Base-by-base conservation (phyloP, 164 flowering plant genomes). In the Dillenia suffruticosa region DNA sequence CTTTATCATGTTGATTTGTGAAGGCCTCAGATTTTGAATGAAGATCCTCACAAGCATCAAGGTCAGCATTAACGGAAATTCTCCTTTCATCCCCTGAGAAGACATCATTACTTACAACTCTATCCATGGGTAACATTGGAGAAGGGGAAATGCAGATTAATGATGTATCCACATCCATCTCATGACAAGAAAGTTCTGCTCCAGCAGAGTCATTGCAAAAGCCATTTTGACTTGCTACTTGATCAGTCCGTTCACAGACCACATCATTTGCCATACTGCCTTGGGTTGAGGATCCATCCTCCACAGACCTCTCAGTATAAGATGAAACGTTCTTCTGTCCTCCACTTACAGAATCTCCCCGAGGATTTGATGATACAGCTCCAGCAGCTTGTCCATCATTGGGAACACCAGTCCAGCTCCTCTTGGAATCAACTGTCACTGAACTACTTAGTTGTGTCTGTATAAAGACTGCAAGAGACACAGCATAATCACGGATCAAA, bases 401-500 rank as follows among this genome's bases (percentile, higher is more conserved):
- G 10, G 67, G 24, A 66, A 22, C 22, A 26, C 5, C 51, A 52
- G 55, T 14, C 56, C 51, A 59, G 59, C 65, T 11, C 48, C 75
- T 68, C 54, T 66, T 72, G 7, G 51, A 46, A 71, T 66, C 66
- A 58, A 73, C 49, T 49, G 77, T 58, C 17, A 69, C 45, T 32
- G 40, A 32, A 32, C 40, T 32, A 60, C 74, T 69, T 68, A 95
- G 69, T 69, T 82, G 92, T 69, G 53, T 73, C 70, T 84, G 87
- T 3, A 86, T 82, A 72, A 64, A 79, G 10, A 86, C 77, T 40
- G 96, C 88, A 46, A 92, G 64, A 65, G 96, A 81, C 77, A 83
- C 80, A 32, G 92, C 97, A 72, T 92, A 87, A 81, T 95, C 99
- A 46, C 92, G 91, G 57, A 85, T 75, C 71, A 92, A 76, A 56